Evolutionary conservation across 148 eudicot species (phyloP).

Genomic region (Hydrangea macrophylla): DNA sequence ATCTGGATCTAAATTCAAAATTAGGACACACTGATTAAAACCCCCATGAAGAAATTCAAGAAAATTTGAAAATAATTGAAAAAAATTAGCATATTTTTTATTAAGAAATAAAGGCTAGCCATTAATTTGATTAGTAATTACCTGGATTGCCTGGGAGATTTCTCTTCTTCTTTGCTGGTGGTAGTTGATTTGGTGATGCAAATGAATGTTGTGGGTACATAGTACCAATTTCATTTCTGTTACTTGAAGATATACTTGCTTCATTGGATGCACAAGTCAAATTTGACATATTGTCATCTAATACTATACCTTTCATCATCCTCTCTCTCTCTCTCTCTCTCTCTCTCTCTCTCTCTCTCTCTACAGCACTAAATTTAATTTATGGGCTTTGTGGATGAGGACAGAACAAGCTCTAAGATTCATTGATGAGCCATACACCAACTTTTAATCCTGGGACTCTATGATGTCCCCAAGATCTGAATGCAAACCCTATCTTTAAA

Average conservation of each 20-base stretch:
- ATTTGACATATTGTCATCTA: constrained; percentile 65
- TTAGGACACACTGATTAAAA: constrained; percentile 4
- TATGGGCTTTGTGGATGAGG: not conserved
- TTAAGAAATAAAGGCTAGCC: not conserved
- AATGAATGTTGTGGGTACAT: constrained; percentile 40
- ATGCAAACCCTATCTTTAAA: constrained; percentile 19
- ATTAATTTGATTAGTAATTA: constrained; percentile 8
- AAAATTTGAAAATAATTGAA: not conserved
- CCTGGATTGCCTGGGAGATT: constrained; percentile 83
- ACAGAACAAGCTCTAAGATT: constrained; percentile 1
- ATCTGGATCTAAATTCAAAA: constrained; percentile 68
- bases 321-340: constrained; percentile 3
- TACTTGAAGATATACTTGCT: constrained; percentile 54
- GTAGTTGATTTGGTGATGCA: constrained; percentile 26
- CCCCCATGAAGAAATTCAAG: not conserved
- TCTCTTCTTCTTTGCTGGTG: constrained; percentile 59
- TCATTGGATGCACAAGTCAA: constrained; percentile 71
- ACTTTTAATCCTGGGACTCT: not conserved
- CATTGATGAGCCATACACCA: constrained; percentile 10
- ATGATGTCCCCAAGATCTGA: constrained; percentile 14
- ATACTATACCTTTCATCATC: constrained; percentile 47
- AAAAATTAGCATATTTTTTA: not conserved
- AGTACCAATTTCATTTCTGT: constrained; percentile 36
- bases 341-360: constrained; percentile 1
- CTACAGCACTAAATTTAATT: not conserved